These are phyloP conservation scores for Clonostachys sp. DNA, from an alignment of 2,329 filamentous ascomycete species.

Conservation along the genomic window DNA sequence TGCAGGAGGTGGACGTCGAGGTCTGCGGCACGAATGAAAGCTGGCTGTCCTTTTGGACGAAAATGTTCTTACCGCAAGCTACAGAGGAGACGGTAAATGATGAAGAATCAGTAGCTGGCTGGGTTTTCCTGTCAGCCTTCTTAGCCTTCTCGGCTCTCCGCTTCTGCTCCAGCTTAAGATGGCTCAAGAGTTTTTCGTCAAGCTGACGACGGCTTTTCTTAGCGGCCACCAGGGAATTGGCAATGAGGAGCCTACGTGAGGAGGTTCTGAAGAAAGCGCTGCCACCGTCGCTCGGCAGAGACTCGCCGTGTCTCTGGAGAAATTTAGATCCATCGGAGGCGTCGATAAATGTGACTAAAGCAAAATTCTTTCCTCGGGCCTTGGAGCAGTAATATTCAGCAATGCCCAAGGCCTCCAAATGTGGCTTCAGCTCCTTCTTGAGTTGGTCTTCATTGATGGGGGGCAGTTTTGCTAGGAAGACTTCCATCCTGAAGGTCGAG, in stretches of 20 bases:
- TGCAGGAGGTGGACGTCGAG: constrained; percentile 14
- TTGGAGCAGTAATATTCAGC: constrained; percentile 38
- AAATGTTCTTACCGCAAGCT: constrained; percentile 44
- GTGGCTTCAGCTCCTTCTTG: constrained; percentile 27
- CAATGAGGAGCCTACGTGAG: constrained; percentile 20
- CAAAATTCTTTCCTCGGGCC: constrained; percentile 21
- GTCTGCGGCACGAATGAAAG: constrained; percentile 40
- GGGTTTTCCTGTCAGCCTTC: neutral
- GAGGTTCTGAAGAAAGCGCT: constrained; percentile 2
- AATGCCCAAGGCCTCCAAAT: constrained; percentile 34
- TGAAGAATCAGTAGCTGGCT: constrained; percentile 4
- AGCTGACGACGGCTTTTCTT: constrained; percentile 24
- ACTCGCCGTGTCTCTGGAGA: constrained; percentile 21
- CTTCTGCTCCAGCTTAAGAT: constrained; percentile 18
- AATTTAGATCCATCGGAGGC: constrained; percentile 33
- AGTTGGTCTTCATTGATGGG: constrained; percentile 29
- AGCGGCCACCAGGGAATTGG: constrained; percentile 18
- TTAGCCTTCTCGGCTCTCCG: constrained; percentile 6
- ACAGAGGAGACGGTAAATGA: constrained; percentile 12
- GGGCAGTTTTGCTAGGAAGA: constrained; percentile 38
- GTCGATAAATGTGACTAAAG: constrained; percentile 36
- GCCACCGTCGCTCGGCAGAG: neutral
- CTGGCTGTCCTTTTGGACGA: constrained; percentile 13
- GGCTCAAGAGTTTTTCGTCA: constrained; percentile 12
- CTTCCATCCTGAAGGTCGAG: constrained; percentile 34